Evolutionary conservation across 2,329 filamentous ascomycete genomes (phyloP), one percentile per base, ranked within the genome.

Genomic region (Pyrenophora graminea): DNA sequence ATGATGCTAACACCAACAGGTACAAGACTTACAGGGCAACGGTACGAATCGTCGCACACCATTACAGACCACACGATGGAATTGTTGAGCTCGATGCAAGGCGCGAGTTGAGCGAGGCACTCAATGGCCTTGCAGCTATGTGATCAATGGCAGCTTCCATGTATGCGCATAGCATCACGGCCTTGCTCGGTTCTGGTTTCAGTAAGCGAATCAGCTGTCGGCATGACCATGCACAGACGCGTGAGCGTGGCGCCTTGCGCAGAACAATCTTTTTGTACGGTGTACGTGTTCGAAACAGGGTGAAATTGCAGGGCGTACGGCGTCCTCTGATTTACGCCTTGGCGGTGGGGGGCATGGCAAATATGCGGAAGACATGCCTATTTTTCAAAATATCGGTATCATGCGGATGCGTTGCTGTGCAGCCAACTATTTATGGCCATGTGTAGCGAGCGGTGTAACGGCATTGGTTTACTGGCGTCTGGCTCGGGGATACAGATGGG

Each of bases 1-100:
- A 37, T 39, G 1, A 17, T 39, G 34, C 50, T 62, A 36, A 65
- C 43, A 25, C 25, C 3, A 12, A 18, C 46, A 80, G 77, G 54
- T 80, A 80, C 58, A 65, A 72, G 4, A 62, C 73, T 34, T 80
- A 80, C 59, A 70, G 77, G 48, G 66, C 76, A 0, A 63, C 74
- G 9, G 61, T 77, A 12, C 67, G 69, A 5, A 70, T 80, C 19
- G 74, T 79, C 13, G 64, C 73, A 45, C 72, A 76, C 42, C 74
- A 77, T 53, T 79, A 78, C 61, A 70, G 78, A 17, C 73, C 76
- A 17, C 68, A 70, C 19, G 62, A 70, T 17, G 70, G 67, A 30
- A 68, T 66, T 13, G 68, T 76, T 43, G 78, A 80, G 55, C 56
- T 77, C 17, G 72, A 73, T 39, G 75, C 76, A 1, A 71, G 78